Conservation (phyloP, 768 basidiomycete genomes). For the Rhizopogon sp. region DNA sequence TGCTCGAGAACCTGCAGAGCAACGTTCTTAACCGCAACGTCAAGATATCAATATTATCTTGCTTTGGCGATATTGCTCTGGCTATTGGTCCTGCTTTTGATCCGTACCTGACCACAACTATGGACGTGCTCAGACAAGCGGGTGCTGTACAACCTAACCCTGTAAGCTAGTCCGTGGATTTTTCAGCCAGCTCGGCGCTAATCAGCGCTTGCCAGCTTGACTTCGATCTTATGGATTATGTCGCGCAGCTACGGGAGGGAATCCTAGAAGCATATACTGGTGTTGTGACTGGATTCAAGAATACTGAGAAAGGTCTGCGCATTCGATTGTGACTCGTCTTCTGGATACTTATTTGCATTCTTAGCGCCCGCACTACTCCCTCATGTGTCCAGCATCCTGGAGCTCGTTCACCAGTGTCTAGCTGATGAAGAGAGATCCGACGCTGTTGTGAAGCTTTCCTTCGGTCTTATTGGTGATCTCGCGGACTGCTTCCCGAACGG, state of each 20-base stretch:
- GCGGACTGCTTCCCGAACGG: slow-evolving; percentile 83
- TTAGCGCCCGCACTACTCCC: slow-evolving; percentile 43
- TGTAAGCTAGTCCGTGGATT: slow-evolving; percentile 37
- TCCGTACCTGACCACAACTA: slow-evolving; percentile 85
- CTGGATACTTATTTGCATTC: not conserved
- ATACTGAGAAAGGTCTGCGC: slow-evolving; percentile 63
- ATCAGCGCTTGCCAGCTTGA: slow-evolving; percentile 50
- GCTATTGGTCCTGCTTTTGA: slow-evolving; percentile 85
- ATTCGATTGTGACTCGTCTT: not conserved
- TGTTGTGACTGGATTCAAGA: slow-evolving; percentile 87
- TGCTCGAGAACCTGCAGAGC: slow-evolving; percentile 88
- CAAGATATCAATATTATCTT: slow-evolving; percentile 93
- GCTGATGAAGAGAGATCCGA: slow-evolving; percentile 84
- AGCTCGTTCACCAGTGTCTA: slow-evolving; percentile 74
- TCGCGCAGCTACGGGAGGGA: slow-evolving; percentile 83
- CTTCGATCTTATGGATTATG: slow-evolving; percentile 90
- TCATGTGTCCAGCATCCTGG: slow-evolving; percentile 69
- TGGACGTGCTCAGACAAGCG: slow-evolving; percentile 88
- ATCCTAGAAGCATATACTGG: slow-evolving; percentile 97
- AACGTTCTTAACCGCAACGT: slow-evolving; percentile 89
- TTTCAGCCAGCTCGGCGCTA: not conserved
- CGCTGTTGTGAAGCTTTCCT: slow-evolving; percentile 61
- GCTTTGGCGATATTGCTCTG: slow-evolving; percentile 95
- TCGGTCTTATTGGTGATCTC: slow-evolving; percentile 90
- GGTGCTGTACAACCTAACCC: slow-evolving; percentile 85